A percentile compares a stretch with the other conserved stretches of the same genome.
Evolutionary conservation across 108 stramenopile genomes (phyloP).

Genomic region (Cyclostephanos tholiformis): DNA sequence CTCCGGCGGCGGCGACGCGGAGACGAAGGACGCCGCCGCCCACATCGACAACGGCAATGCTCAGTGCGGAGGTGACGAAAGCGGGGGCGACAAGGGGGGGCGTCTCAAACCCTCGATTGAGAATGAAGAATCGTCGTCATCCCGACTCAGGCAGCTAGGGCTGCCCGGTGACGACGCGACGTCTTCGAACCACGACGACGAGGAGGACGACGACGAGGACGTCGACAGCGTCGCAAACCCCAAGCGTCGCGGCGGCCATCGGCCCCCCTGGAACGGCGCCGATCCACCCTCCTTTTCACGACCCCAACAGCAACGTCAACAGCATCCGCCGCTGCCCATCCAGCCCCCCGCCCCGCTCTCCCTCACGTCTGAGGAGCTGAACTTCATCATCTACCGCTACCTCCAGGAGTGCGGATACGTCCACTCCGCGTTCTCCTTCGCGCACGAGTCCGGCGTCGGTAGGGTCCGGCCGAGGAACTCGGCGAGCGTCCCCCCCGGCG

Average conservation of each 20-base stretch:
- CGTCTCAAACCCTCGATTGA: conserved; percentile 26
- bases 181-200: conserved; percentile 8
- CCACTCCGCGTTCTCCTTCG: conserved; percentile 95
- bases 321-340: conserved; percentile 17
- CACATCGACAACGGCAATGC: neutral
- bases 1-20: neutral
- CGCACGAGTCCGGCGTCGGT: conserved; percentile 91
- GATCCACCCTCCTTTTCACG: conserved; percentile 1
- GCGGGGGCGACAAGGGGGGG: conserved; percentile 18
- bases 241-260: neutral
- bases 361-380: conserved; percentile 91
- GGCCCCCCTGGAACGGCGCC: neutral
- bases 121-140: conserved; percentile 7
- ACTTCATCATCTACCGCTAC: conserved; percentile 93
- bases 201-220: conserved; percentile 6
- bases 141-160: neutral
- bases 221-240: neutral
- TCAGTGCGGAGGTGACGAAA: neutral
- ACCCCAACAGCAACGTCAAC: conserved; percentile 20
- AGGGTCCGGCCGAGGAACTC: conserved; percentile 68
- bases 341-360: conserved; percentile 39
- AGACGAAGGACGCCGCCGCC: neutral
- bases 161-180: conserved; percentile 7
- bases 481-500: conserved; percentile 81
- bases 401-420: conserved; percentile 90